These are phyloP conservation scores for Dendrobium catenatum DNA, from an alignment of 106 monocot genomes.

Conservation along the genomic window DNA sequence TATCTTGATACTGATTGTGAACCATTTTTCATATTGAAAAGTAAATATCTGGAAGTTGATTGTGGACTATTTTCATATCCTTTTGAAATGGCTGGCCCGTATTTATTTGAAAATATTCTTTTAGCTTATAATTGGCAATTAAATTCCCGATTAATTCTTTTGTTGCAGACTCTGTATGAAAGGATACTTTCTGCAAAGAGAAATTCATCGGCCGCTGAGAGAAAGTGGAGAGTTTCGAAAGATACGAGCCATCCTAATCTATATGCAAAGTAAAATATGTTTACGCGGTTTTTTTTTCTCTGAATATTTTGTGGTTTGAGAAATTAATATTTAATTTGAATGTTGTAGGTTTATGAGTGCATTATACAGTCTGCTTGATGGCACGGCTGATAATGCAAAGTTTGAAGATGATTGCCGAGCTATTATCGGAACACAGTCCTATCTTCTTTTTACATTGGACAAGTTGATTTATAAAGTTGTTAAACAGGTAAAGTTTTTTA, in stretches of 20 bases:
- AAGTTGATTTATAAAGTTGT: constrained; percentile 90
- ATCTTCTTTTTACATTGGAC: constrained; percentile 92
- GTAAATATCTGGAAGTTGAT: too few species aligned
- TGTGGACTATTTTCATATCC: background rate
- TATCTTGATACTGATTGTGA: too few species aligned
- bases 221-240: constrained; percentile 60
- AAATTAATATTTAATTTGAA: background rate
- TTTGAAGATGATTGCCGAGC: constrained; percentile 95
- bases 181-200: constrained; percentile 89
- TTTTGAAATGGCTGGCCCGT: background rate
- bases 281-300: background rate
- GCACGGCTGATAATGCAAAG: constrained; percentile 80
- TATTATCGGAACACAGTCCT: constrained; percentile 80
- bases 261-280: constrained; percentile 60
- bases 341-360: constrained; percentile 69
- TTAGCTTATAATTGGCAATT: background rate
- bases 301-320: constrained; percentile 4
- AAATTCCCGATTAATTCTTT: background rate
- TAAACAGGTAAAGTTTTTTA: constrained; percentile 56
- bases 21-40: background rate
- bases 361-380: constrained; percentile 67
- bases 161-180: constrained; percentile 77
- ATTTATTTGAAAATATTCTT: background rate
- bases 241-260: constrained; percentile 45
- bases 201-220: constrained; percentile 63